Evolutionary conservation across 2,329 filamentous ascomycete species (phyloP), one percentile per base, ranked within the genome.

Genomic region (Hypomyces rosellus): DNA sequence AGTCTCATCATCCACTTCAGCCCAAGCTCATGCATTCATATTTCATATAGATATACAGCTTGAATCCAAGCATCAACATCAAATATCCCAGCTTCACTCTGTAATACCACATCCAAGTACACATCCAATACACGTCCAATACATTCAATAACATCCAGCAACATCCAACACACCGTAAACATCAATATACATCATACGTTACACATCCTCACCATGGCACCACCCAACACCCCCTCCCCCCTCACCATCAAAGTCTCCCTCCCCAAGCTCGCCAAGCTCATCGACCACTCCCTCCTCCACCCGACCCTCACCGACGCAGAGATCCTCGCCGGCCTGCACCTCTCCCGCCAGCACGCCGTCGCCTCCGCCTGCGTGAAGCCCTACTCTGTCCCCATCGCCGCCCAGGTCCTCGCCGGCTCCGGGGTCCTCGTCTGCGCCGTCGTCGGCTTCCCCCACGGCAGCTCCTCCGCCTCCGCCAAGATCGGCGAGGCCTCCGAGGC

Each of bases 201-300:
- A n/a, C n/a, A n/a, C n/a, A n/a, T 9, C 42, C 11, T 45, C 42
- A 45, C n/a, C 37, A 49, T 41, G 30, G 47, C 39, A 25, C 48
- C 33, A 3, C 41, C 34, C 41, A 39, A 22, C 34, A 40, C 48
- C 3, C 46, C 63, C 54, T 65, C 63, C 9, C 63, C 63, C 62
- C 30, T 16, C 48, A 64, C 65, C 22, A 61, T 76, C 55, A 65
- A 57, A 1, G 68, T 76, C n/a, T 71, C 73, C 16, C 61, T 77
- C 0, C 54, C 61, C 34, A 68, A 76, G 52, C 62, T 81, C 48
- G 75, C 77, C 55, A 76, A 76, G 55, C 70, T 71, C 64, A 82
- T 84, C 55, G 80, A 84, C 56, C 80, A 83, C 62, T 82, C 78
- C 12, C 72, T 84, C 14, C 70, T 84, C 1, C 79, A 82, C 57